Conservation (phyloP, 306 rosid genomes). For the Echinosophora koreensis region DNA sequence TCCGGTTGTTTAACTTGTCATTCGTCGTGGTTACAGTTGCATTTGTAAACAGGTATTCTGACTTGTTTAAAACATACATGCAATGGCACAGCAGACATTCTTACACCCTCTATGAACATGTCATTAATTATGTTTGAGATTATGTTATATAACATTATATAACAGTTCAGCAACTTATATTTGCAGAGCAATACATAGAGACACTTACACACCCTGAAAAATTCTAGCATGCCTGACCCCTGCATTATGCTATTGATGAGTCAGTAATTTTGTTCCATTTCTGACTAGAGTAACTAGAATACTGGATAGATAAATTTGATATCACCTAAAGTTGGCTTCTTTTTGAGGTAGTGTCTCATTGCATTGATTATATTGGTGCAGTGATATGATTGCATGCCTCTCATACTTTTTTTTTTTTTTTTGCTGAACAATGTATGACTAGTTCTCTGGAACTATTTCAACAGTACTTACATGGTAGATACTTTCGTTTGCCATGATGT, state of each 20-base stretch:
- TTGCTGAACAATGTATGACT: neutral
- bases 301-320: neutral
- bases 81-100: neutral
- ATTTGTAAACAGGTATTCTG: neutral
- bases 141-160: neutral
- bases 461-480: slow-evolving; percentile 15
- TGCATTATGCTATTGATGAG: slow-evolving; percentile 6
- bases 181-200: neutral
- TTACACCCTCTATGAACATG: neutral
- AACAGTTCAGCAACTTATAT: neutral
- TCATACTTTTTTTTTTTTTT: neutral
- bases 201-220: slow-evolving; percentile 1
- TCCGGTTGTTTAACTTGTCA: neutral
- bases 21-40: neutral
- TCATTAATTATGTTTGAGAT: neutral
- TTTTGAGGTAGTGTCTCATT: neutral
- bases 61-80: neutral
- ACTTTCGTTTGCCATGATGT: slow-evolving; percentile 18
- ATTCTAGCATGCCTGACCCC: slow-evolving; percentile 9
- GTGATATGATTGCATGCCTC: slow-evolving; percentile 14
- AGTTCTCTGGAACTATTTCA: neutral
- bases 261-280: slow-evolving; percentile 3
- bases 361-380: slow-evolving; percentile 21
- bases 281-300: slow-evolving; percentile 22
- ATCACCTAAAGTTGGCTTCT: slow-evolving; percentile 1